Conservation (phyloP, 2,329 filamentous ascomycete genomes). For the Penicillium sp. region DNA sequence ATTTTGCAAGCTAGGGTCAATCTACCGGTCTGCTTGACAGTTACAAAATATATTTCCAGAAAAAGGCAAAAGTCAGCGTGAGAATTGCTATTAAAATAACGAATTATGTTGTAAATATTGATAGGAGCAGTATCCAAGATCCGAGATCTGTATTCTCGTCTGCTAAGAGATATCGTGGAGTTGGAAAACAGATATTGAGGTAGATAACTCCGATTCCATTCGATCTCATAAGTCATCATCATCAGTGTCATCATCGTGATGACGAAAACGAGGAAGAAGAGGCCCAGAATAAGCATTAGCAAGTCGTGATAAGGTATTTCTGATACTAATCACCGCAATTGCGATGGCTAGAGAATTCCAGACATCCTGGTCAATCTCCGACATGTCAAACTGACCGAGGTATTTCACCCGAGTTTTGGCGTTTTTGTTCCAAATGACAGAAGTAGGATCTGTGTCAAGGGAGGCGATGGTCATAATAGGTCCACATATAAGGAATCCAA, state of each 20-base stretch:
- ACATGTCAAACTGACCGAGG: slow-evolving; percentile 52
- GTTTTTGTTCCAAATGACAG: slow-evolving; percentile 10
- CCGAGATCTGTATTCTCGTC: not conserved
- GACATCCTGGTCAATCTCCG: slow-evolving; percentile 51
- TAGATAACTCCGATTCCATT: not conserved
- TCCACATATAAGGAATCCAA: slow-evolving; percentile 51
- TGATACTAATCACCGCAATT: slow-evolving; percentile 51
- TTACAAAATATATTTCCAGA: no score
- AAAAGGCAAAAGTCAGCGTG: not conserved
- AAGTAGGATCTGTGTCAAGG: slow-evolving; percentile 40
- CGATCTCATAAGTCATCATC: slow-evolving; percentile 9
- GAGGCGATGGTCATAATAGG: slow-evolving; percentile 51
- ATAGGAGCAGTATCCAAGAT: not conserved
- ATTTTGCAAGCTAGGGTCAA: not conserved
- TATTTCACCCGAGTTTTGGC: slow-evolving; percentile 25
- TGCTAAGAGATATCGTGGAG: not conserved
- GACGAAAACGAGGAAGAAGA: slow-evolving; percentile 10
- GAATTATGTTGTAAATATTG: not conserved
- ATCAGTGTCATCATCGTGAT: not conserved
- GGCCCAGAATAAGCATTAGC: slow-evolving; percentile 28
- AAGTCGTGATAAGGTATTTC: slow-evolving; percentile 47
- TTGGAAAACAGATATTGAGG: not conserved
- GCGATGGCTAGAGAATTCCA: slow-evolving; percentile 57
- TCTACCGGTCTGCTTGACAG: no score
- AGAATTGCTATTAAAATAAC: not conserved